phyloP scores from a whole-genome alignment of 345 rosid species.

The Pseudoturritis turrita region DNA sequence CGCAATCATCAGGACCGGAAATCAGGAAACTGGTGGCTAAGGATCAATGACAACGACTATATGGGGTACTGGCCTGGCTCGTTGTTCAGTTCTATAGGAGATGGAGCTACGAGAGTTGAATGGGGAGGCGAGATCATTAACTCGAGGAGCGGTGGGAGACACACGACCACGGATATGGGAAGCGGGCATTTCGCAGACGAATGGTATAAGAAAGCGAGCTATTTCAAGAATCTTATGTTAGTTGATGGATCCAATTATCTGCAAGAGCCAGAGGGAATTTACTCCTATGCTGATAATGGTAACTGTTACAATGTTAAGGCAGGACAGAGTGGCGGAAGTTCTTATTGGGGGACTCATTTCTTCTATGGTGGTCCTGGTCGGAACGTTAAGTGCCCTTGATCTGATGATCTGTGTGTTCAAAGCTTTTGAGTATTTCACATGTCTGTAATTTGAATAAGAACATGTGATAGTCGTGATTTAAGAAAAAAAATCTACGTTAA shows the following conservation, averaged over 20 bases:
- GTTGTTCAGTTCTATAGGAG: constrained; percentile 40
- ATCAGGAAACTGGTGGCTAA: constrained; percentile 56
- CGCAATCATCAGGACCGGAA: no score
- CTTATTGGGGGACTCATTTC: constrained; percentile 43
- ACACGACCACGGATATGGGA: constrained; percentile 57
- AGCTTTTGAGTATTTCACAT: no score
- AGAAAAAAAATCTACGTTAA: no score
- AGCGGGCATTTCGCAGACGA: constrained; percentile 53
- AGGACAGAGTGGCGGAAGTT: constrained; percentile 29
- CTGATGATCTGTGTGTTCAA: no score
- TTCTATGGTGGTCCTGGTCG: constrained; percentile 55
- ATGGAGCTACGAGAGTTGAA: constrained; percentile 45
- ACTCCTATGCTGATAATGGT: constrained; percentile 36
- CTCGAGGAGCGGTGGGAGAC: constrained; percentile 33
- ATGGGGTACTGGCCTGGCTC: constrained; percentile 56
- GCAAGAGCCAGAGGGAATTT: constrained; percentile 39
- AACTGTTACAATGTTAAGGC: constrained; percentile 44
- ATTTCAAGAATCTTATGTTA: constrained; percentile 44
- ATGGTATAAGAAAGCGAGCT: constrained; percentile 52
- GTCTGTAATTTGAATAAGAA: no score
- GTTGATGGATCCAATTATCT: constrained; percentile 49
- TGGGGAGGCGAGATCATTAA: constrained; percentile 65
- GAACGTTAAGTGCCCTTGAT: neutral
- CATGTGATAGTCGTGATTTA: no score
- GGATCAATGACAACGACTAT: constrained; percentile 34